Base-by-base conservation (phyloP, 1,284 basidiomycete genomes). In the Puccinia novopanici region DNA sequence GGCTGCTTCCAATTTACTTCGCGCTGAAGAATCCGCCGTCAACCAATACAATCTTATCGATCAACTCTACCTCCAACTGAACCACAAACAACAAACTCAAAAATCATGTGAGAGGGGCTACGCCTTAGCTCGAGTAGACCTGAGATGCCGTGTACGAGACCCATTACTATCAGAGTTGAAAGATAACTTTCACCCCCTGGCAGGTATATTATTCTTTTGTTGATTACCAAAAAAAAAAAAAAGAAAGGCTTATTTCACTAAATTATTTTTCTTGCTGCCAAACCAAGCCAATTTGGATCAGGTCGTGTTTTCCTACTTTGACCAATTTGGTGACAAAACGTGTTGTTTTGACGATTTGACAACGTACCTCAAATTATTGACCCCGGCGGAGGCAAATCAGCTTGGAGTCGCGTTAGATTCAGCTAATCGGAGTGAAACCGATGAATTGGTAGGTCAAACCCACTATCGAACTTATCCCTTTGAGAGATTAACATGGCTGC, bases 341-440 rank as follows among this genome's bases (percentile, higher is more conserved):
- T 93, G 92, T 85, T 94, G 92, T 85, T 93, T 90, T 82, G 93
- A 95, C 85, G 94, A 96, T 83, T 86, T 96, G 63, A 88, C 88
- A 82, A 89, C 90, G 5, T 94, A 91, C 84, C 83, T 87, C 4
- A 85, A 90, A 55, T 83, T 84, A 10, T 86, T 91, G 4, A 82
- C 84, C 0, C 87, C 86, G 63, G 87, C 88, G 2, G 77, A 83
- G 22, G 83, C 84, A 17, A 30, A 48, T 19, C 61, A 48, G 10
- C 73, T 75, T 59, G 17, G 37, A 4, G 40, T 40, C 40, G 48
- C 34, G 15, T 63, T 75, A 55, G 40, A 61, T 40, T 22, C n/a
- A 75, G 19, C 48, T 12, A 27, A 34, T 13, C 2, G 24, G n/a
- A 50, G 40, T 50, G n/a, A 45, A 24, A 42, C 13, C 19, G n/a